Conservation (phyloP, 768 basidiomycete genomes). For the Macrolepiota fuliginosa region DNA sequence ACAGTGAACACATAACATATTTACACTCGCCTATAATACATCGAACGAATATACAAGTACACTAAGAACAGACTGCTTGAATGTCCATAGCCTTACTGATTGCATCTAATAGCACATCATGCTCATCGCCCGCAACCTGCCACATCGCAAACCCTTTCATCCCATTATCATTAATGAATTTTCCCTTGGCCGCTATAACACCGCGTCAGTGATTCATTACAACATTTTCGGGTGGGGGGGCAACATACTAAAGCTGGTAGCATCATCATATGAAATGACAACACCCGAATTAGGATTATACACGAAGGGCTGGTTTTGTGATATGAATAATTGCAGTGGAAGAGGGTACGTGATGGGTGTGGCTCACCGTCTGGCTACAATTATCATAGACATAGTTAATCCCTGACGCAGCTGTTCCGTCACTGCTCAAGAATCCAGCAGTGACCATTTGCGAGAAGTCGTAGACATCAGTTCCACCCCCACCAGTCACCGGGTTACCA, state of each 20-base stretch:
- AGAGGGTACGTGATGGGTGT: too few species aligned
- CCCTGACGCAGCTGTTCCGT: constrained; percentile 44
- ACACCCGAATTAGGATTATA: constrained; percentile 52
- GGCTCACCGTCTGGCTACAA: constrained; percentile 72
- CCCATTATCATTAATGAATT: constrained; percentile 49
- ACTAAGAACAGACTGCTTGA: constrained; percentile 18
- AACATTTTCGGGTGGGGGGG: not conserved
- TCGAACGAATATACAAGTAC: not conserved
- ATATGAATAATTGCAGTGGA: not conserved
- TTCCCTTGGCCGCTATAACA: constrained; percentile 50
- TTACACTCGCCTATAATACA: too few species aligned
- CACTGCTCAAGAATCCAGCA: constrained; percentile 46
- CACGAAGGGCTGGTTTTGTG: constrained; percentile 53
- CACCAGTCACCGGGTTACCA: constrained; percentile 26
- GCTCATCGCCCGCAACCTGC: constrained; percentile 61
- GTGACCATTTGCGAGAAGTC: constrained; percentile 62
- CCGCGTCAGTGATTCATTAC: not conserved
- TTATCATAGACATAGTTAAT: constrained; percentile 59
- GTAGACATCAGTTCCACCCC: constrained; percentile 44
- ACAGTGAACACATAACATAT: too few species aligned
- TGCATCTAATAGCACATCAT: constrained; percentile 54
- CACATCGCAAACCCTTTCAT: constrained; percentile 68
- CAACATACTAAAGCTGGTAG: constrained; percentile 49
- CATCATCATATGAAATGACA: constrained; percentile 70
- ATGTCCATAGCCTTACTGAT: constrained; percentile 43